Evolutionary conservation across 768 basidiomycete species (phyloP), one percentile per base, ranked within the genome.

Genomic region (Lyophyllum atratum): DNA sequence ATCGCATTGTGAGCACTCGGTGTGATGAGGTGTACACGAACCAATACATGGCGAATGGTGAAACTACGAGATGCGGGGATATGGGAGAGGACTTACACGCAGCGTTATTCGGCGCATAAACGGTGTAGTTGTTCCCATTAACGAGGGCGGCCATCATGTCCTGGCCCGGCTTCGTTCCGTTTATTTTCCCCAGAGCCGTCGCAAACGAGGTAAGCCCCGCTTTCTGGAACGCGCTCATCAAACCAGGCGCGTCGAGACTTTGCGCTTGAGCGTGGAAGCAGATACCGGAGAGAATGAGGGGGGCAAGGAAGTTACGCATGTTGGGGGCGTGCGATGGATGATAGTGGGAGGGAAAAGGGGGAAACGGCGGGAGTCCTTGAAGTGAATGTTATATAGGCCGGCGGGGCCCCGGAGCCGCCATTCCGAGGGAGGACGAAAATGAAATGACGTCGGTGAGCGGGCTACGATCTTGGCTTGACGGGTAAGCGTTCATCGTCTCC

Each of bases 91-190:
- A 58, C 65, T 59, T 21, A 63, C 65, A 66, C 7, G 65, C 65
- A 49, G 51, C 53, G 24, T 66, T 64, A 43, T 66, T 58, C 15
- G 65, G 65, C 14, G 65, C 65, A 21, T 64, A 64, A 3, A 66
- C 28, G 25, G 65, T 66, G 26, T 59, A 55, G 37, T 62, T 61
- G 40, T 26, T 29, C 29, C 62, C 58, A 22, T 57, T 59, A 31
- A 54, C 12, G 3, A 64, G 48, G 19, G 48, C 48, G 33, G n/a
- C 49, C 14, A 64, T 26, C 1, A 64, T 22, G 24, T 43, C 43
- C 43, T 60, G 55, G 0, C 64, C 59, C 15, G 49, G 34, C 14
- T 58, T 40, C n/a, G 64, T 61, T 17, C 31, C 52, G 34, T 55
- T 63, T 2, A 44, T 58, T 1, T 29, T 9, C 24, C 54, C 14